phyloP scores from a whole-genome alignment of 1,139 yeast species.

The Yamadazyma dendronema region DNA sequence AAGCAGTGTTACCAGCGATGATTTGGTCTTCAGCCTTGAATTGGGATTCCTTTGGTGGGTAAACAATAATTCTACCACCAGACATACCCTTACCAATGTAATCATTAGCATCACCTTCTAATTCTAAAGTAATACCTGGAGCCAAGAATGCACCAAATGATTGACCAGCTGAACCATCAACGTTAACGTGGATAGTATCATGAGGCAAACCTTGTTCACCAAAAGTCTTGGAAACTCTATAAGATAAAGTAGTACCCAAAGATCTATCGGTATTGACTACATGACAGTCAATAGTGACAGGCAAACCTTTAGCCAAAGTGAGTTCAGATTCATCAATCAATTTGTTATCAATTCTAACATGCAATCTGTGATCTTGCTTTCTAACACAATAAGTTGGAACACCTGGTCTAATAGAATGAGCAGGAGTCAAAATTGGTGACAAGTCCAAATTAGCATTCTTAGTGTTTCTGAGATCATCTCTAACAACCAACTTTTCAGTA shows the following conservation, averaged over 20 bases:
- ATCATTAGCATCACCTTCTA: slow-evolving; percentile 97
- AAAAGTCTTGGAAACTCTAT: slow-evolving; percentile 87
- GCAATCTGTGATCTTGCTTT: slow-evolving; percentile 92
- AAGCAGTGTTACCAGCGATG: slow-evolving; percentile 94
- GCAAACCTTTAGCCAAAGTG: slow-evolving; percentile 90
- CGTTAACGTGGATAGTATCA: slow-evolving; percentile 91
- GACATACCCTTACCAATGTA: slow-evolving; percentile 97
- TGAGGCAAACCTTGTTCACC: slow-evolving; percentile 95
- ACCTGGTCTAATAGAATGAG: slow-evolving; percentile 96
- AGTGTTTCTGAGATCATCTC: slow-evolving; percentile 82
- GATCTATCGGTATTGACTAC: slow-evolving; percentile 96
- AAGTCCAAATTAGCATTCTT: slow-evolving; percentile 91
- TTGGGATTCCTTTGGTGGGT: slow-evolving; percentile 80
- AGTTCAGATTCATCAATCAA: slow-evolving; percentile 93
- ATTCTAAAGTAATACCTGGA: slow-evolving; percentile 90
- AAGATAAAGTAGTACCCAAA: slow-evolving; percentile 89
- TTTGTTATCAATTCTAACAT: slow-evolving; percentile 91
- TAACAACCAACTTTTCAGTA: slow-evolving; percentile 82
- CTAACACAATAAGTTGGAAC: slow-evolving; percentile 91
- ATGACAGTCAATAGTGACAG: slow-evolving; percentile 89
- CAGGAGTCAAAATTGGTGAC: slow-evolving; percentile 93
- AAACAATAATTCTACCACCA: slow-evolving; percentile 90
- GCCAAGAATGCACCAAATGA: slow-evolving; percentile 98
- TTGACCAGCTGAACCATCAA: slow-evolving; percentile 95
- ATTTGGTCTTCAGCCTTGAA: slow-evolving; percentile 96